Evolutionary conservation across 768 basidiomycete genomes (phyloP), one percentile per base, ranked within the genome.

Genomic region (Mycena vulgaris): DNA sequence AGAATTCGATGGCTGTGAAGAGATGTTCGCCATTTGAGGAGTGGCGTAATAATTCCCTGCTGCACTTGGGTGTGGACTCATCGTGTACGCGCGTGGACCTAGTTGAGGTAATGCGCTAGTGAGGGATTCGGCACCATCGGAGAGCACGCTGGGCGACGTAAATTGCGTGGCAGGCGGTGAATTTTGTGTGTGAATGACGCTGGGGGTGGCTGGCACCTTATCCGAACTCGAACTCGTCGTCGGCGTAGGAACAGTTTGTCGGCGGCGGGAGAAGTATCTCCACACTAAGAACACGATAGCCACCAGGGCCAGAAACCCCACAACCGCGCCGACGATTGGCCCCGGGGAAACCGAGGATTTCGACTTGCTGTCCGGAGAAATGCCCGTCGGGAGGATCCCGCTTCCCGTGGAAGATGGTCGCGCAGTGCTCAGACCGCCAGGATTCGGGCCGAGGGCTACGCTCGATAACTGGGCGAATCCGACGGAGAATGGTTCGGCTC

Each of bases 381-480:
- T 7, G 35, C 35, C 14, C 35, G 35, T 37, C 35, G 35, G 35
- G n/a, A n/a, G n/a, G n/a, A n/a, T n/a, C n/a, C n/a, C n/a, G n/a
- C n/a, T n/a, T n/a, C n/a, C n/a, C n/a, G n/a, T n/a, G n/a, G n/a
- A n/a, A n/a, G n/a, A n/a, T n/a, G n/a, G n/a, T n/a, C n/a, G n/a
- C n/a, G n/a, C n/a, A n/a, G n/a, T n/a, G n/a, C n/a, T n/a, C n/a
- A n/a, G n/a, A n/a, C n/a, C n/a, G n/a, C n/a, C n/a, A 5, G 42
- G 21, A n/a, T 5, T 21, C 19, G 21, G 21, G n/a, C 42, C 42
- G 42, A 45, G 39, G 0, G 23, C 61, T n/a, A 52, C 23, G 10
- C 11, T 39, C 14, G 61, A 63, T n/a, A 63, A 19, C 30, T 63
- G 23, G 5, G 49, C 61, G 33, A 63, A 63, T 19, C 61, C 61